phyloP scores from a whole-genome alignment of 208 protist genomes.

The Trypanosoma brucei region DNA sequence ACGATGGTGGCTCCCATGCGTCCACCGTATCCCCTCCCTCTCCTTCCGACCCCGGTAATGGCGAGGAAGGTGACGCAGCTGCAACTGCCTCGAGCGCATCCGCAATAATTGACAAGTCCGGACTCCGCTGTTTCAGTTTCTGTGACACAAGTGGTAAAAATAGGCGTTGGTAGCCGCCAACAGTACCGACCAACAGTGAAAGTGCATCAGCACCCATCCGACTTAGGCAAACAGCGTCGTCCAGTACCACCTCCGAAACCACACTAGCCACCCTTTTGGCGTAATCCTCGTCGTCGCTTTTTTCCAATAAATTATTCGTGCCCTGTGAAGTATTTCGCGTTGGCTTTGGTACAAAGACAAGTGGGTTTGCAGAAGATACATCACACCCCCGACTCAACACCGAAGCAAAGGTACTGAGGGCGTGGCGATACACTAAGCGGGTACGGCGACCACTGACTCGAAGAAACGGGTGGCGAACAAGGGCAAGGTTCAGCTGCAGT shows the following conservation, averaged over 20 bases:
- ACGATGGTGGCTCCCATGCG: constrained; percentile 26
- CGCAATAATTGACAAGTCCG: constrained; percentile 16
- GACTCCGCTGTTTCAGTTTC: constrained; percentile 1
- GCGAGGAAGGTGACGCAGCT: background rate
- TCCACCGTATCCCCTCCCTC: background rate
- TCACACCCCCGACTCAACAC: constrained; percentile 41
- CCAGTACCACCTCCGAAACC: constrained; percentile 37
- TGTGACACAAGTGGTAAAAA: constrained; percentile 53
- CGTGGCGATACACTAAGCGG: constrained; percentile 61
- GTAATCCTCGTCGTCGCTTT: constrained; percentile 19
- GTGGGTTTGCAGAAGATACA: constrained; percentile 22
- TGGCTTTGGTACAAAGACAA: constrained; percentile 43
- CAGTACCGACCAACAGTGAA: constrained; percentile 50
- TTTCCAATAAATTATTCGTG: background rate
- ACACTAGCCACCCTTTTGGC: constrained; percentile 19
- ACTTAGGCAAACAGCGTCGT: constrained; percentile 18
- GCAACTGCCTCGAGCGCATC: constrained; percentile 19
- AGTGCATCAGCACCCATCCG: constrained; percentile 58
- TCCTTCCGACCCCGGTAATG: background rate
- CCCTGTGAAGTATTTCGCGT: constrained; percentile 3
- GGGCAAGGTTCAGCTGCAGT: constrained; percentile 38
- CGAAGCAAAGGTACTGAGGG: constrained; percentile 42
- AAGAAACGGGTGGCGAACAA: constrained; percentile 67
- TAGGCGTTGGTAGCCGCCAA: constrained; percentile 72
- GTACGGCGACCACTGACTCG: constrained; percentile 29